phyloP scores from a whole-genome alignment of 2,329 filamentous ascomycete genomes.

The Colletotrichum plurivorum region DNA sequence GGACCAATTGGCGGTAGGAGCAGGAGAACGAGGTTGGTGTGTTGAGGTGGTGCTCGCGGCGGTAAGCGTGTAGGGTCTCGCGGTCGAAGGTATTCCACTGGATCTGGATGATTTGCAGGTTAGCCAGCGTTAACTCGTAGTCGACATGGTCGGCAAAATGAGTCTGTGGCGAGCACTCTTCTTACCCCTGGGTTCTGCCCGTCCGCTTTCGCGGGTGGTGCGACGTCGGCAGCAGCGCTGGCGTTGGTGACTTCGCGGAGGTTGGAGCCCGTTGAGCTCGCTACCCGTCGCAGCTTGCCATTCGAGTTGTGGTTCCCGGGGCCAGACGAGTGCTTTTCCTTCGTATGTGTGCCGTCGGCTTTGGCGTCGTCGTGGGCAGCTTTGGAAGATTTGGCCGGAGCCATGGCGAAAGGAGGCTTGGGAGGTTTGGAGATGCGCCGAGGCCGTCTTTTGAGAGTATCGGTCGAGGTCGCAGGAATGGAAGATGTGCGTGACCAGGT shows the following conservation, averaged over 20 bases:
- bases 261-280: constrained; percentile 62
- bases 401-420: constrained; percentile 50
- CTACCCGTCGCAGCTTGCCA: constrained; percentile 69
- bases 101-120: constrained; percentile 55
- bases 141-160: constrained; percentile 14
- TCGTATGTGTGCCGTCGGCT: constrained; percentile 54
- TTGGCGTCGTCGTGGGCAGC: constrained; percentile 60
- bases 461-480: constrained; percentile 64
- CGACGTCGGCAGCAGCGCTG: constrained; percentile 47
- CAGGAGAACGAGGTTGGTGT: constrained; percentile 79
- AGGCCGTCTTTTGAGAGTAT: constrained; percentile 20
- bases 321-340: constrained; percentile 60
- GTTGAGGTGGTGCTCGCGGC: constrained; percentile 79
- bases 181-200: constrained; percentile 35
- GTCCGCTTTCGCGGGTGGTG: constrained; percentile 32
- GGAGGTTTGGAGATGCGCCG: constrained; percentile 6
- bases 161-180: constrained; percentile 25
- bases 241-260: constrained; percentile 44
- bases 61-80: constrained; percentile 80
- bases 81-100: constrained; percentile 79
- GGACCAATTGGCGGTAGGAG: constrained; percentile 73
- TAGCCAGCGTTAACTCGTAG: constrained; percentile 24
- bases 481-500: constrained; percentile 52
- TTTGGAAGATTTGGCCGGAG: constrained; percentile 62
- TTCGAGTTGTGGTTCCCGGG: constrained; percentile 56